A percentile compares a stretch with the other conserved stretches of the same genome.
Evolutionary conservation across 805 yeast genomes (phyloP).

Genomic region (Suhomyces sp.): DNA sequence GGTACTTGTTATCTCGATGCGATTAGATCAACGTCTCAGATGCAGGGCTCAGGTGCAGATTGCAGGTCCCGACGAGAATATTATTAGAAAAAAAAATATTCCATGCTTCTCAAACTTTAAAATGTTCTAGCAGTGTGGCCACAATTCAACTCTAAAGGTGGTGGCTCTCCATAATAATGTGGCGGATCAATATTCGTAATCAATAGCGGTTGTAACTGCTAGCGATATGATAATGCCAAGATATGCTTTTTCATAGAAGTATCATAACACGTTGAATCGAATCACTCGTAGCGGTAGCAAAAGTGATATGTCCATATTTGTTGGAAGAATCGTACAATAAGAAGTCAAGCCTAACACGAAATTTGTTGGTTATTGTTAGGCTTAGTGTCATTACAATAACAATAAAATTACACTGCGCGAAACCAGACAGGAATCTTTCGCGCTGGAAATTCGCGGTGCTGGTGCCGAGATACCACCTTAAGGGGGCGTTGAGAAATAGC

Average conservation of each 20-base stretch:
- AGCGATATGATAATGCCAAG: not conserved
- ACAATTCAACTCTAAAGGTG: not conserved
- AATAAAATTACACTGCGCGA: not conserved
- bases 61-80: not conserved
- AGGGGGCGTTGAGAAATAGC: not conserved
- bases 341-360: not conserved
- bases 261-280: not conserved
- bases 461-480: not conserved
- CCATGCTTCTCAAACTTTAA: not conserved
- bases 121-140: not conserved
- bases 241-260: not conserved
- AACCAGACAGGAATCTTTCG: not conserved
- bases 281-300: not conserved
- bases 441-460: not conserved
- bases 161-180: not conserved
- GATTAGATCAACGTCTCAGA: not conserved
- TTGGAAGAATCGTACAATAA: not conserved
- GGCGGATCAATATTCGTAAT: not conserved
- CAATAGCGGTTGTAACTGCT: not conserved
- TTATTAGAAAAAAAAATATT: not conserved
- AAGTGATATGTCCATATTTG: not conserved
- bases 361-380: not conserved
- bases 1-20: not conserved
- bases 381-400: not conserved
- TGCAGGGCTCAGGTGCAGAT: not conserved